Base-by-base conservation (phyloP, 768 basidiomycete genomes). In the Lactifluus pinguis region DNA sequence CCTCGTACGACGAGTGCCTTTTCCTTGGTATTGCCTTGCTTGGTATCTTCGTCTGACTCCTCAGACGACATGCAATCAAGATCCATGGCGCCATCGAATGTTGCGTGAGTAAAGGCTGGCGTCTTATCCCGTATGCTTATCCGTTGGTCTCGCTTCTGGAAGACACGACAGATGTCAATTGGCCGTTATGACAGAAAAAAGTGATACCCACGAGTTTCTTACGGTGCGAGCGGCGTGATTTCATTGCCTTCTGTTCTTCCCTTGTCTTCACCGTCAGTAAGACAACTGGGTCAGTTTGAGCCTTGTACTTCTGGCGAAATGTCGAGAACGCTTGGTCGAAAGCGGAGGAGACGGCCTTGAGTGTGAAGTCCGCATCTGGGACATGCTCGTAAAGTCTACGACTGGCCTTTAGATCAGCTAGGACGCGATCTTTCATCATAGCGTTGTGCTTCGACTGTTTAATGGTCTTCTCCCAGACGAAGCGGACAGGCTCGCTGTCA, bases 41-140 rank as follows among this genome's bases (percentile, higher is more conserved):
- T 71, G 39, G 55, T 42, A 14, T 85, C 86, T 52, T 72, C 73
- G 63, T 83, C 82, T 14, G 87, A 89, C 69, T 90, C 88, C 65
- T 90, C 88, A 34, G 84, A 85, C 30, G 88, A 90, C 84, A 89
- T 87, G 71, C 87, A 89, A 50, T 89, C 88, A 19, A 82, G 62
- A 62, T 85, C 83, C 59, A 90, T 71, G 14, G 88, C 87, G 14
- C 82, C 81, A 67, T 89, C 85, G 67, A 89, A 89, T 14, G 74
- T 77, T 29, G 81, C 75, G 69, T 88, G 83, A 57, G 82, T 78
- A 61, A 87, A 85, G 0, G 68, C 72, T 29, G 72, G 72, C 29
- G 82, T 70, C 56, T 77, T 81, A 65, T 81, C 74, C 25, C 88
- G 79, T 30, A 81, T 76, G 30, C 82, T 83, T 9, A 80, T 77